Evolutionary conservation across 148 eudicot genomes (phyloP).

Genomic region (Cornus kousa): DNA sequence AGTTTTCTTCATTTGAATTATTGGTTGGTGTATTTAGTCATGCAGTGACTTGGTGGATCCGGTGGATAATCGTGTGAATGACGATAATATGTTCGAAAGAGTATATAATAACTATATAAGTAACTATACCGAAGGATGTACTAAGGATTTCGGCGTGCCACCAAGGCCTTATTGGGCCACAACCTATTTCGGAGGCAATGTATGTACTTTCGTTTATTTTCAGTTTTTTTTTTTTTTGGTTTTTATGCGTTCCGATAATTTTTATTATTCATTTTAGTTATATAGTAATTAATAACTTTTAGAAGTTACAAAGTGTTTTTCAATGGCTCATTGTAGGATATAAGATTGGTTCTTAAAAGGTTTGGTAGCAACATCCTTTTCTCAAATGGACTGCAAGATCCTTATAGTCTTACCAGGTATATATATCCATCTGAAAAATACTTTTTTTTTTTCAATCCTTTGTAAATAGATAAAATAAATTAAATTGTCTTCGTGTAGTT

Average conservation of each 20-base stretch:
- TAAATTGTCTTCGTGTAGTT: too few species aligned
- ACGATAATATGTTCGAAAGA: slow-evolving; percentile 29
- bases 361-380: background rate
- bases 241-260: too few species aligned
- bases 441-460: too few species aligned
- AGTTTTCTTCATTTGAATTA: too few species aligned
- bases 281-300: background rate
- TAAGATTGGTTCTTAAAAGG: too few species aligned
- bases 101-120: background rate
- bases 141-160: background rate
- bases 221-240: too few species aligned
- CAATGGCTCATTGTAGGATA: slow-evolving; percentile 1
- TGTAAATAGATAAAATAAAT: too few species aligned
- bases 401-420: too few species aligned
- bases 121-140: background rate
- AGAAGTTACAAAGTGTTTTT: slow-evolving; percentile 28
- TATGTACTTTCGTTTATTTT: background rate
- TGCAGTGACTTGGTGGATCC: slow-evolving; percentile 45
- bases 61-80: slow-evolving; percentile 20
- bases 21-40: slow-evolving; percentile 9
- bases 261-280: too few species aligned
- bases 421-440: too few species aligned
- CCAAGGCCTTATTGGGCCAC: too few species aligned
- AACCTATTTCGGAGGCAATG: slow-evolving; percentile 16
- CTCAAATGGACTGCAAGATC: too few species aligned